phyloP scores from a whole-genome alignment of 1,284 basidiomycete species.

The Afroboletus lepidellus region DNA sequence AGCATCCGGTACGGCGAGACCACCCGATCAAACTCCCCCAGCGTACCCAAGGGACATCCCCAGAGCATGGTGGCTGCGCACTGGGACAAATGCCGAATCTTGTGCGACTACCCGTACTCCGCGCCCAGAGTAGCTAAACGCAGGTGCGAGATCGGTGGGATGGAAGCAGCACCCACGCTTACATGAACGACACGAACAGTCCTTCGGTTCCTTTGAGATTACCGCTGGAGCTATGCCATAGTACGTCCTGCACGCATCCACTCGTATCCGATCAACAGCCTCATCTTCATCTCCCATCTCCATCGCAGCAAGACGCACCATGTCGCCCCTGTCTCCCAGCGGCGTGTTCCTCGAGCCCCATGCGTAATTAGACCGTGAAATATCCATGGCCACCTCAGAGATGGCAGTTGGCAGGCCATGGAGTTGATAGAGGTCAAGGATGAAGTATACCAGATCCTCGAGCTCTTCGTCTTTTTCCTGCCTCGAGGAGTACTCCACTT shows the following conservation, averaged over 20 bases:
- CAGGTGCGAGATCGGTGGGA: slow-evolving; percentile 5
- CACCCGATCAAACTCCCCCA: slow-evolving; percentile 90
- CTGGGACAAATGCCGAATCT: slow-evolving; percentile 73
- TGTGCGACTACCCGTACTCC: slow-evolving; percentile 90
- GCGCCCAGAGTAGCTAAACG: slow-evolving; percentile 89
- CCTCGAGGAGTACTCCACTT: slow-evolving; percentile 55
- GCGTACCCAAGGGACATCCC: slow-evolving; percentile 93
- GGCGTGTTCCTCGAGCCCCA: slow-evolving; percentile 68
- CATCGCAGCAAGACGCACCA: slow-evolving; percentile 60
- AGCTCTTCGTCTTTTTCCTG: slow-evolving; percentile 55
- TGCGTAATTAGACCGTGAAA: slow-evolving; percentile 72
- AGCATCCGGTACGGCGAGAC: slow-evolving; percentile 93
- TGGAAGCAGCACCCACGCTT: slow-evolving; percentile 35
- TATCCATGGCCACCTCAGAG: slow-evolving; percentile 91
- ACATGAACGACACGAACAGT: slow-evolving; percentile 85
- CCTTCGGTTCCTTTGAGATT: slow-evolving; percentile 85
- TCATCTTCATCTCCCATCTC: slow-evolving; percentile 26
- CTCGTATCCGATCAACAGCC: slow-evolving; percentile 45
- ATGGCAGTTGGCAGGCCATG: slow-evolving; percentile 87
- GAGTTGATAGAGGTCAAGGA: slow-evolving; percentile 92
- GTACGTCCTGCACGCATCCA: slow-evolving; percentile 72
- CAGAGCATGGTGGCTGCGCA: slow-evolving; percentile 97
- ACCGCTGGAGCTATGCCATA: slow-evolving; percentile 89
- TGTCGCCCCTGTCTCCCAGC: slow-evolving; percentile 54
- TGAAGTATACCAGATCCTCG: slow-evolving; percentile 93